Evolutionary conservation across 179 eudicot species (phyloP).

Genomic region (Sideroxylon spinosum): DNA sequence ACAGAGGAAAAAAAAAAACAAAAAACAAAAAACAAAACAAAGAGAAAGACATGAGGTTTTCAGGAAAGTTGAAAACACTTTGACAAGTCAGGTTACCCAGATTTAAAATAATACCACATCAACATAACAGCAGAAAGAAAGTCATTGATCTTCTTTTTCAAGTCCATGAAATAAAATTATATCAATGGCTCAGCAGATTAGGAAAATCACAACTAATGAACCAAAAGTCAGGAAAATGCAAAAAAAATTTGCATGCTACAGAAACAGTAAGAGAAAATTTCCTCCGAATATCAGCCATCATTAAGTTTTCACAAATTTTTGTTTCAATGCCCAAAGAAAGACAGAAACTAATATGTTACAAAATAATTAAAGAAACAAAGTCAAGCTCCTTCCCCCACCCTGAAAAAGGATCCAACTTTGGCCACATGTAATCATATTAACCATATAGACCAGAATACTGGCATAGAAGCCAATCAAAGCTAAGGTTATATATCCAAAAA

Average conservation of each 20-base stretch:
- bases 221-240: background rate
- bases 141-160: background rate
- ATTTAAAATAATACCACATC: constrained; percentile 5
- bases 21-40: background rate
- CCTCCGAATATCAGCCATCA: background rate
- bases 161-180: background rate
- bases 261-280: background rate
- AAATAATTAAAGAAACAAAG: background rate
- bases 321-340: no score
- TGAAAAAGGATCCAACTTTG: background rate
- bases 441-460: background rate
- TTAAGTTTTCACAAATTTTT: background rate
- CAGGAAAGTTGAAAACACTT: constrained; percentile 3
- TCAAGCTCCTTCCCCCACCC: background rate
- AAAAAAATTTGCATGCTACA: background rate
- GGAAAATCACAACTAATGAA: background rate
- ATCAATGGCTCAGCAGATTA: background rate
- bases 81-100: background rate
- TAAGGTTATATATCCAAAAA: no score
- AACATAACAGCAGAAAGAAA: constrained; percentile 1
- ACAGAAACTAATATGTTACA: no score
- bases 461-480: no score
- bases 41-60: background rate
- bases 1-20: constrained; percentile 12
- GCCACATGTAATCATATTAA: background rate